Evolutionary conservation across 139 green algal species (phyloP).

Genomic region (Picochlorum sp.): DNA sequence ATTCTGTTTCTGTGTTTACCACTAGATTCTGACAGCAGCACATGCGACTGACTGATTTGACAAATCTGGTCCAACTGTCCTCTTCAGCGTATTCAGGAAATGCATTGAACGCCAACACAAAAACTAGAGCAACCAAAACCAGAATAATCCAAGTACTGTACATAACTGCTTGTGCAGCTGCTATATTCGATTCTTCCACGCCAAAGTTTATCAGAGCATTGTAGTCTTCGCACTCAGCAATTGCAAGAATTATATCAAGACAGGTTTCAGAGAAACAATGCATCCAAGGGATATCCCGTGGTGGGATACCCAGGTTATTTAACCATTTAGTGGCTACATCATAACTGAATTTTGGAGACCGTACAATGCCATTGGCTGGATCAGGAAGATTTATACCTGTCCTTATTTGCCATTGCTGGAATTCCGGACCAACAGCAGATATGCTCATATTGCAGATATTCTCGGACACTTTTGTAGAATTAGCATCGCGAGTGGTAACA

Average conservation of each 20-base stretch:
- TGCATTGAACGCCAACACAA: slow-evolving; percentile 14
- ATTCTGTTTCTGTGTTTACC: neutral
- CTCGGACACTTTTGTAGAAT: neutral
- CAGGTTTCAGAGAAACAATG: neutral
- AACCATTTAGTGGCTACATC: neutral
- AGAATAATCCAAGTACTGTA: neutral
- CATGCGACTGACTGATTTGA: neutral
- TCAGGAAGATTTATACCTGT: neutral
- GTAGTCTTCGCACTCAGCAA: neutral
- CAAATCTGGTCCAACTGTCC: slow-evolving; percentile 11
- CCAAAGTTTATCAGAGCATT: neutral
- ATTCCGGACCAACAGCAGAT: neutral
- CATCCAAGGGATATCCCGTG: slow-evolving; percentile 5
- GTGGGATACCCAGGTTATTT: neutral
- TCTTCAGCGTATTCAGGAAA: slow-evolving; percentile 17
- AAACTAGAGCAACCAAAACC: neutral
- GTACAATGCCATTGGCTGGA: neutral
- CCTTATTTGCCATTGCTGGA: neutral
- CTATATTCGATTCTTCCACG: neutral
- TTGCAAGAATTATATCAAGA: neutral
- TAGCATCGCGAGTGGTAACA: neutral
- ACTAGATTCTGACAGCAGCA: slow-evolving; percentile 3
- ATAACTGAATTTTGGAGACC: neutral
- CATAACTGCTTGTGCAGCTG: neutral
- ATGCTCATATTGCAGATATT: neutral